Percentiles rank a stretch among this genome's conserved stretches.
These are phyloP conservation scores for Apiospora aurea DNA, from an alignment of 2,329 filamentous ascomycete genomes.

Conservation along the genomic window DNA sequence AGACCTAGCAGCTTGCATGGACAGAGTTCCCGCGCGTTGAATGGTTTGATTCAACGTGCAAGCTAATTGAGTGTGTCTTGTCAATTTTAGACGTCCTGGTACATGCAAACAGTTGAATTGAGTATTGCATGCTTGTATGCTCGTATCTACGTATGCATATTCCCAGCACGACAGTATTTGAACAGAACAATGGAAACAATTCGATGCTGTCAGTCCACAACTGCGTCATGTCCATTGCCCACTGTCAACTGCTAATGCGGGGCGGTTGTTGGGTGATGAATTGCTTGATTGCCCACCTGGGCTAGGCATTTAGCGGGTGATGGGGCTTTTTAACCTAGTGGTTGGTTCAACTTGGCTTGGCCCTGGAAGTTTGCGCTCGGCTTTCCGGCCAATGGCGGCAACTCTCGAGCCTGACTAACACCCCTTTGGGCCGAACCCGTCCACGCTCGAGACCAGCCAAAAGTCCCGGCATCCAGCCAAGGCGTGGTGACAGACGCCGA, in stretches of 20 bases:
- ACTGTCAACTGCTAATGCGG: slow-evolving; percentile 35
- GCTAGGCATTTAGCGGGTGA: background rate
- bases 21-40: background rate
- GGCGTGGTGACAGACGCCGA: slow-evolving; percentile 22
- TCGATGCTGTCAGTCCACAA: background rate
- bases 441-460: slow-evolving; percentile 22
- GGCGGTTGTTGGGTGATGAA: background rate
- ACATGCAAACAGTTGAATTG: background rate
- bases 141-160: background rate
- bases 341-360: background rate
- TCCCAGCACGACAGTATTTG: background rate
- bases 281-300: background rate
- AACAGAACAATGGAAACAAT: background rate
- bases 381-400: slow-evolving; percentile 55
- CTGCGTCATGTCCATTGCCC: slow-evolving; percentile 28
- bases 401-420: slow-evolving; percentile 33
- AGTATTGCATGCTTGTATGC: no score
- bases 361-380: slow-evolving; percentile 39
- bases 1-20: background rate
- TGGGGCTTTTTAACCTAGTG: background rate
- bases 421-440: slow-evolving; percentile 47
- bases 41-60: background rate
- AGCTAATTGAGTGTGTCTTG: background rate
- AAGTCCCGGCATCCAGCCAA: background rate
- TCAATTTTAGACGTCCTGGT: no score